Conservation (phyloP, 2,329 filamentous ascomycete species). For the Aureobasidium sp. region DNA sequence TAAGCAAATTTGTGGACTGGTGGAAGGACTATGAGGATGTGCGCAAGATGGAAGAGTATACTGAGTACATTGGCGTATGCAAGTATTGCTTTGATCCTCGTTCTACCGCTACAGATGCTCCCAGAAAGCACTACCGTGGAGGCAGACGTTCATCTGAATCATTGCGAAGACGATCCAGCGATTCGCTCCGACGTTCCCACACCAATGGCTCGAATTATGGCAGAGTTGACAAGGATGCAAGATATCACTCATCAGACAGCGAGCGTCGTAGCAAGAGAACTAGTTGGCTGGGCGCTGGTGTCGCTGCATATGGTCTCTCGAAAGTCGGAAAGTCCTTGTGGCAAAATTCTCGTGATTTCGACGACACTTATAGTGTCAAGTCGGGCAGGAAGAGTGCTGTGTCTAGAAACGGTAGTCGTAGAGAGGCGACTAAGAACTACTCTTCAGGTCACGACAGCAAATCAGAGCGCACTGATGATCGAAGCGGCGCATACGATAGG, state of each 20-base stretch:
- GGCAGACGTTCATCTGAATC: constrained; percentile 36
- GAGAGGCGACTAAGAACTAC: constrained; percentile 1
- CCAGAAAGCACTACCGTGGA: constrained; percentile 51
- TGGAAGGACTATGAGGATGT: constrained; percentile 58
- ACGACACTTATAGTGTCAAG: constrained; percentile 52
- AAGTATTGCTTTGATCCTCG: constrained; percentile 56
- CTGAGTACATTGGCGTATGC: constrained; percentile 57
- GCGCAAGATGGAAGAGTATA: constrained; percentile 57
- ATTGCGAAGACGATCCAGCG: constrained; percentile 23
- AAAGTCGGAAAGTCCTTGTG: constrained; percentile 46
- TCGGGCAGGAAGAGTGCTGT: constrained; percentile 37
- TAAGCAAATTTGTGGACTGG: constrained; percentile 49
- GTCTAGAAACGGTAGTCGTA: constrained; percentile 17
- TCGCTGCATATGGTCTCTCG: constrained; percentile 45
- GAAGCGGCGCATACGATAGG: neutral
- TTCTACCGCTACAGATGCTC: constrained; percentile 47
- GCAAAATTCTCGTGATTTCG: constrained; percentile 44
- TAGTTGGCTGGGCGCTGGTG: constrained; percentile 42
- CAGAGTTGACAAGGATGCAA: constrained; percentile 51
- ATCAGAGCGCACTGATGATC: neutral
- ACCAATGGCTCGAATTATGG: constrained; percentile 17
- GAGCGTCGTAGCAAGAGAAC: constrained; percentile 34
- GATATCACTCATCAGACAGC: constrained; percentile 47
- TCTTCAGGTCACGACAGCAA: neutral
- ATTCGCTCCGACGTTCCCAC: constrained; percentile 21